A percentile compares a stretch with the other conserved stretches of the same genome.
Evolutionary conservation across 148 eudicot genomes (phyloP).

Genomic region (Euryodendron excelsum): DNA sequence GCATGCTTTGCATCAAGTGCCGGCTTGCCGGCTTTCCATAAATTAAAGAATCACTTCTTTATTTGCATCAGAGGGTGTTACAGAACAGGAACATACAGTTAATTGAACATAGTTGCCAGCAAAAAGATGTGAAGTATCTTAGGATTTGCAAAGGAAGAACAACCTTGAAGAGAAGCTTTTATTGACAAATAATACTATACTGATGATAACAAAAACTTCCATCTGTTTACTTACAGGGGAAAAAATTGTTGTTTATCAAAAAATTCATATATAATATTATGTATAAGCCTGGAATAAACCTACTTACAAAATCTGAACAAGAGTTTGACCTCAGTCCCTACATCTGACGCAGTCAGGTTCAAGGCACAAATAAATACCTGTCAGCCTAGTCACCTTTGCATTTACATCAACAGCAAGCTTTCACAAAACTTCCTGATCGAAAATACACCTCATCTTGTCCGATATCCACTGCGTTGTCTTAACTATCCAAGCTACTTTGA

Average conservation of each 20-base stretch:
- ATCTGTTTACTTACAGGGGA: slow-evolving; percentile 12
- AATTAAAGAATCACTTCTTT: no score
- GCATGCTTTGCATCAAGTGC: no score
- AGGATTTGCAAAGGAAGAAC: background rate
- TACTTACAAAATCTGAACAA: slow-evolving; percentile 21
- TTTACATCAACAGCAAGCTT: slow-evolving; percentile 8
- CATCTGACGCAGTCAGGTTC: background rate
- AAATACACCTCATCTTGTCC: background rate
- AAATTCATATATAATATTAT: background rate
- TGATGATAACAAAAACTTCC: background rate
- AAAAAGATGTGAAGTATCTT: background rate
- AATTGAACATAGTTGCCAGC: no score
- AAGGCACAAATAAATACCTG: background rate
- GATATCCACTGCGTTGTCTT: background rate
- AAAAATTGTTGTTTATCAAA: background rate
- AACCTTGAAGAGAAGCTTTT: background rate
- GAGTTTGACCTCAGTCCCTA: background rate
- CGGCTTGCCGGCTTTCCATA: no score
- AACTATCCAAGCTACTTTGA: slow-evolving; percentile 29
- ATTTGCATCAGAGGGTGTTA: no score
- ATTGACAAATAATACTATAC: background rate
- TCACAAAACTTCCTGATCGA: background rate
- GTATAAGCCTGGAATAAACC: slow-evolving; percentile 1
- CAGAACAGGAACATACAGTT: no score
- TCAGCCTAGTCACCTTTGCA: background rate